A percentile compares a stretch with the other conserved stretches of the same genome.
These are phyloP conservation scores for Trichoderma pleuroti DNA, from an alignment of 2,329 filamentous ascomycete species.

Conservation along the genomic window DNA sequence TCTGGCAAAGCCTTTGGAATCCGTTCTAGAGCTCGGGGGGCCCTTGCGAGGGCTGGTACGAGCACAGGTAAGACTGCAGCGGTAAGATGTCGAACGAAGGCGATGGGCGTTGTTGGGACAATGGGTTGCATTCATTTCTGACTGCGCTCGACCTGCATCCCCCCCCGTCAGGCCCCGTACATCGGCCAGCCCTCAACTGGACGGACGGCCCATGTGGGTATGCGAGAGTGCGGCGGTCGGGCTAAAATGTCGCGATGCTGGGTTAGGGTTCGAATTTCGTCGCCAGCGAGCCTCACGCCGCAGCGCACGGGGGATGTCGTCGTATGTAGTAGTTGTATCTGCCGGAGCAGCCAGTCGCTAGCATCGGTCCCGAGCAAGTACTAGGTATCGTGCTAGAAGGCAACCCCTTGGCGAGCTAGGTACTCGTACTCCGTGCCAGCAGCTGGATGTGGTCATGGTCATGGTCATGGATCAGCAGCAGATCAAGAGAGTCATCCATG, in stretches of 20 bases:
- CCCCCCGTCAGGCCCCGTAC: constrained; percentile 1
- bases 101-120: not conserved
- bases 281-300: not conserved
- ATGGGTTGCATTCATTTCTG: constrained; percentile 4
- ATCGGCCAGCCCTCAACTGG: not conserved
- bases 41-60: not conserved
- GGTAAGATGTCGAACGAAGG: not conserved
- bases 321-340: too few species aligned
- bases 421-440: not conserved
- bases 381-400: not conserved
- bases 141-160: constrained; percentile 1
- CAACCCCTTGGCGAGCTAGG: not conserved
- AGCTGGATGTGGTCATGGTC: not conserved
- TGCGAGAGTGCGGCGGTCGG: not conserved
- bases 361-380: not conserved
- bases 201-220: constrained; percentile 2
- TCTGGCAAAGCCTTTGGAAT: not conserved
- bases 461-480: not conserved
- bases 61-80: not conserved
- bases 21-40: constrained; percentile 8
- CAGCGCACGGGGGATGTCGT: not conserved
- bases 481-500: not conserved
- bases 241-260: constrained; percentile 16
- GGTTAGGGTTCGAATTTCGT: not conserved
- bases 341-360: not conserved